Evolutionary conservation across 108 stramenopile species (phyloP).

Genomic region (Chaetoceros tenuissimus): DNA sequence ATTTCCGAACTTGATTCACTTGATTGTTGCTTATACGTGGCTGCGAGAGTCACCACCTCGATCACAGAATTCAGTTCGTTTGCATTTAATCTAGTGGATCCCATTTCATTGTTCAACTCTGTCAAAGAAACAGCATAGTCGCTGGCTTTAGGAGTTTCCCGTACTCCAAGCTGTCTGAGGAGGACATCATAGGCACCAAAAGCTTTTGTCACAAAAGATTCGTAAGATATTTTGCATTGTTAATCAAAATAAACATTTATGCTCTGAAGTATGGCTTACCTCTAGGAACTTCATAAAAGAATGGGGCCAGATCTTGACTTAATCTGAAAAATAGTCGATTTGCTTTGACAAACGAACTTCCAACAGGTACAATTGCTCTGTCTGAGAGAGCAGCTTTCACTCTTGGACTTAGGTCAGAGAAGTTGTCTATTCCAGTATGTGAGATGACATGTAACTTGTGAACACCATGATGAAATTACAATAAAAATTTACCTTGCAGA

Average conservation of each 20-base stretch:
- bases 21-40: background rate
- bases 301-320: background rate
- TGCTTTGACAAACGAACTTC: slow-evolving; percentile 2
- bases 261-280: slow-evolving; percentile 1
- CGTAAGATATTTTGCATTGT: slow-evolving; percentile 1
- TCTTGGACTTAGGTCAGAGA: background rate
- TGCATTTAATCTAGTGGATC: slow-evolving; percentile 1
- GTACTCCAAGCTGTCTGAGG: slow-evolving; percentile 1
- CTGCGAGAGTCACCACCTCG: background rate
- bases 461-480: background rate
- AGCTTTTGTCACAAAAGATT: too few species aligned
- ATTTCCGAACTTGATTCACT: background rate
- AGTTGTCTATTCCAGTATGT: background rate
- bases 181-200: background rate
- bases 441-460: background rate
- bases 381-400: background rate
- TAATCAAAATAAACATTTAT: background rate
- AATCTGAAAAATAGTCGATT: slow-evolving; percentile 1
- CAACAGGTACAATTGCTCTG: background rate
- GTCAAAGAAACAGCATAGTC: slow-evolving; percentile 2
- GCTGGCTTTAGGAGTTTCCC: background rate
- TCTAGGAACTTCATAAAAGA: slow-evolving; percentile 4
- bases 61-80: slow-evolving; percentile 1
- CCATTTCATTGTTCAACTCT: background rate
- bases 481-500: background rate